These are phyloP conservation scores for Salix caprea DNA, from an alignment of 345 rosid species.

Conservation along the genomic window DNA sequence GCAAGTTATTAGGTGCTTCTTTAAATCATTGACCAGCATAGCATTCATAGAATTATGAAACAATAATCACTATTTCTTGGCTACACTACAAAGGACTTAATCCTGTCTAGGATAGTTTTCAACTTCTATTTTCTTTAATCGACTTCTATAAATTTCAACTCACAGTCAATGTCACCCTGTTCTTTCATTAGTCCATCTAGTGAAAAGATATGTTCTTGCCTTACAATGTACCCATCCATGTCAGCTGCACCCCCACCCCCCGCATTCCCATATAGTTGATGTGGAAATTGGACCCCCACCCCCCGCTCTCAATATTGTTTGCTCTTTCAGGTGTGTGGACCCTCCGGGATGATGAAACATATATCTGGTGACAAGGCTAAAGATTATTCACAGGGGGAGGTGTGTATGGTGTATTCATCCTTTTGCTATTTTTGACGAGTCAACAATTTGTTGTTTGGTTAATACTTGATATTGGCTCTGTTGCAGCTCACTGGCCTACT, in stretches of 20 bases:
- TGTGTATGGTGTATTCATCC: constrained; percentile 15
- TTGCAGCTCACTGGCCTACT: constrained; percentile 79
- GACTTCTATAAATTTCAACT: too few relatives aligned
- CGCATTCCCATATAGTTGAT: background rate
- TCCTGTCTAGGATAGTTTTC: too few relatives aligned
- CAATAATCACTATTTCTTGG: background rate
- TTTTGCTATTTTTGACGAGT: background rate
- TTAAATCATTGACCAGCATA: background rate
- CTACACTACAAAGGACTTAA: background rate
- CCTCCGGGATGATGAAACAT: constrained; percentile 94
- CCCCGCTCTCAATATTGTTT: background rate
- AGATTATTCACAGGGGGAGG: constrained; percentile 92
- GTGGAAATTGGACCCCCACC: background rate
- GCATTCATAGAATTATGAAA: background rate
- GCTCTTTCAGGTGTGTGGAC: constrained; percentile 77
- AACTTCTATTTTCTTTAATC: too few relatives aligned
- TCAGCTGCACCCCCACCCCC: too few relatives aligned
- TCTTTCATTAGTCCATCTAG: too few relatives aligned
- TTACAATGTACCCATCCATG: too few relatives aligned
- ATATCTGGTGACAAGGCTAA: constrained; percentile 88
- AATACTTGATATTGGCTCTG: constrained; percentile 6
- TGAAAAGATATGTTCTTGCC: too few relatives aligned
- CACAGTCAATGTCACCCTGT: too few relatives aligned
- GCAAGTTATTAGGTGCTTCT: background rate
- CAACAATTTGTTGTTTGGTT: background rate